Percentiles rank a stretch among this genome's conserved stretches.
These are phyloP conservation scores for Canna indica DNA, from an alignment of 176 grass and related monocot genomes.

Conservation along the genomic window DNA sequence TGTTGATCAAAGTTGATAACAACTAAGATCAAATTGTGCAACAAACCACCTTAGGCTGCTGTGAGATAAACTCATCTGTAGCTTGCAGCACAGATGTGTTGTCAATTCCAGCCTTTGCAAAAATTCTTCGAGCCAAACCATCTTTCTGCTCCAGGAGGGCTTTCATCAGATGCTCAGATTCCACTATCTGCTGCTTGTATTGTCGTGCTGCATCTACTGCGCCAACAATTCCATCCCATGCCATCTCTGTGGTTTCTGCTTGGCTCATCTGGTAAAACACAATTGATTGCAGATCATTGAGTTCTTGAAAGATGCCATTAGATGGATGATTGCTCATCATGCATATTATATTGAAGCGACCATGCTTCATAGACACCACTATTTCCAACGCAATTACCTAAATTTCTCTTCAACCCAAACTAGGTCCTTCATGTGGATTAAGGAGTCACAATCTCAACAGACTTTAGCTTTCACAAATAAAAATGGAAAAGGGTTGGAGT, in stretches of 20 bases:
- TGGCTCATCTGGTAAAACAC: slow-evolving; percentile 38
- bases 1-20: neutral
- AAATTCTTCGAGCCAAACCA: slow-evolving; percentile 84
- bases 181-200: slow-evolving; percentile 75
- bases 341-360: too few relatives aligned
- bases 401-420: too few relatives aligned
- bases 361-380: too few relatives aligned
- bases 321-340: too few relatives aligned
- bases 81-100: slow-evolving; percentile 68
- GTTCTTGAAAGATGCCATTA: neutral
- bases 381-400: too few relatives aligned
- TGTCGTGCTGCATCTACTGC: slow-evolving; percentile 61
- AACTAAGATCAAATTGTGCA: neutral
- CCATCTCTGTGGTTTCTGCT: slow-evolving; percentile 70
- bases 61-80: slow-evolving; percentile 69
- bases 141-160: slow-evolving; percentile 90
- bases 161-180: slow-evolving; percentile 95
- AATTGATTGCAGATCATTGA: neutral
- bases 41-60: slow-evolving; percentile 53
- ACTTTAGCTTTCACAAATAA: too few relatives aligned
- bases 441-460: too few relatives aligned
- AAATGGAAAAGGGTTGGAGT: too few relatives aligned
- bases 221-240: slow-evolving; percentile 68
- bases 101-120: slow-evolving; percentile 71
- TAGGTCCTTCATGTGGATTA: too few relatives aligned